phyloP scores from a whole-genome alignment of 257 asterid species.

The Solanum dulcamara region DNA sequence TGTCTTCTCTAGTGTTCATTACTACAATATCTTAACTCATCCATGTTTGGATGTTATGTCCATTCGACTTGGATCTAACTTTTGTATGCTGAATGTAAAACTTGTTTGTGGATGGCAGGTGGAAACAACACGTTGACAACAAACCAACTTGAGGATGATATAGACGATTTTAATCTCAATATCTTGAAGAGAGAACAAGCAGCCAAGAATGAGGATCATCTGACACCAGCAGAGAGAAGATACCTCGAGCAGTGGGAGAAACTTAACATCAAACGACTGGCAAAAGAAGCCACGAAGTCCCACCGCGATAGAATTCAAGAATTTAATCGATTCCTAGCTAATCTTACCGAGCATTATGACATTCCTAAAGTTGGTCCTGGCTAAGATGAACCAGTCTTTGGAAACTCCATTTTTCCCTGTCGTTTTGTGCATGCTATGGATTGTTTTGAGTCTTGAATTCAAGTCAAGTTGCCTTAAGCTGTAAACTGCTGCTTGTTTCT shows the following conservation, averaged over 20 bases:
- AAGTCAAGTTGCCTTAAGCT: not conserved
- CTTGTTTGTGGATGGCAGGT: not conserved
- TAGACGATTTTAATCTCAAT: not conserved
- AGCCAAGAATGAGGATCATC: conserved; percentile 4
- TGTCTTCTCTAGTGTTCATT: not conserved
- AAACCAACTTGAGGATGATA: not conserved
- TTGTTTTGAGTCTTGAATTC: not conserved
- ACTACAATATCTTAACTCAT: not conserved
- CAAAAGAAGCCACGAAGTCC: conserved; percentile 29
- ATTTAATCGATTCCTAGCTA: conserved; percentile 39
- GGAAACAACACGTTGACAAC: not conserved
- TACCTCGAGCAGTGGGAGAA: conserved; percentile 28
- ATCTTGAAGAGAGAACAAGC: not conserved
- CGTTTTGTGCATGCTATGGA: not conserved
- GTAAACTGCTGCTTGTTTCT: not conserved
- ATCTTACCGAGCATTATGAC: conserved; percentile 43
- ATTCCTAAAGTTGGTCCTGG: conserved; percentile 61
- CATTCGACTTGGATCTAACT: not conserved
- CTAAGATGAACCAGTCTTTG: conserved; percentile 2
- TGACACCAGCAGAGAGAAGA: conserved; percentile 41
- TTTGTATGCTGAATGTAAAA: not conserved
- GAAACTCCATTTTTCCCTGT: not conserved
- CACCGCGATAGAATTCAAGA: conserved; percentile 42
- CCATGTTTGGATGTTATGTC: not conserved
- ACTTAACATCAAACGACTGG: conserved; percentile 28